Percentiles rank a stretch among this genome's conserved stretches.
Conservation (phyloP, 1,139 yeast species). For the Protomyces inundatus region DNA sequence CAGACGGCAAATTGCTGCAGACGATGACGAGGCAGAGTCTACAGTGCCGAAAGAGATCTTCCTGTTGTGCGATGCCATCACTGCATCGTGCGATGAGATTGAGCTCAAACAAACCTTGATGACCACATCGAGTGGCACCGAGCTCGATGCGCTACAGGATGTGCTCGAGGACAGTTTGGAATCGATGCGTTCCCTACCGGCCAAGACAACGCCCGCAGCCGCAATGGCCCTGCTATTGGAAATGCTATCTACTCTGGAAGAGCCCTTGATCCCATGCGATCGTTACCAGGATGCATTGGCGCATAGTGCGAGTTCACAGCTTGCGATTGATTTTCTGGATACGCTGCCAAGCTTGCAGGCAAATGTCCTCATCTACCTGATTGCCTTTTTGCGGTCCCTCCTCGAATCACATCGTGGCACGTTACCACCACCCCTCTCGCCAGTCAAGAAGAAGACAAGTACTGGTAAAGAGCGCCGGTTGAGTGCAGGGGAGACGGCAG, state of each 20-base stretch:
- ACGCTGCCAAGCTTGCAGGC: constrained; percentile 4
- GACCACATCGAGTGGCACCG: neutral
- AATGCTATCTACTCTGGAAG: constrained; percentile 10
- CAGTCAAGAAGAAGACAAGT: too few species aligned
- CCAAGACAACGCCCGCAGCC: neutral
- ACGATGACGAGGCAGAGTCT: neutral
- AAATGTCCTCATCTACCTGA: constrained; percentile 24
- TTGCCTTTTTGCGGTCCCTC: constrained; percentile 6
- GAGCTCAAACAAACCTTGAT: neutral
- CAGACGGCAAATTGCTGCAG: neutral
- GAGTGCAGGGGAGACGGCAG: neutral
- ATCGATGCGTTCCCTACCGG: neutral
- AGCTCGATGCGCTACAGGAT: constrained; percentile 2
- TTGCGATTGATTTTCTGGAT: constrained; percentile 13
- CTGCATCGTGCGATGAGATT: neutral
- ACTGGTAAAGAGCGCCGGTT: neutral
- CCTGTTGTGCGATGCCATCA: constrained; percentile 24
- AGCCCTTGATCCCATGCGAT: constrained; percentile 12
- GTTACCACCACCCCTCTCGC: neutral
- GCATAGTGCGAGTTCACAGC: neutral
- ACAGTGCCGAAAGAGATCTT: constrained; percentile 17
- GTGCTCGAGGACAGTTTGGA: constrained; percentile 7
- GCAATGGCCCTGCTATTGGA: constrained; percentile 3
- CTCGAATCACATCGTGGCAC: constrained; percentile 9
- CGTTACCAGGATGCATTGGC: constrained; percentile 8